A percentile compares a stretch with the other conserved stretches of the same genome.
phyloP scores from a whole-genome alignment of 768 basidiomycete species.

The Megacollybia marginata region DNA sequence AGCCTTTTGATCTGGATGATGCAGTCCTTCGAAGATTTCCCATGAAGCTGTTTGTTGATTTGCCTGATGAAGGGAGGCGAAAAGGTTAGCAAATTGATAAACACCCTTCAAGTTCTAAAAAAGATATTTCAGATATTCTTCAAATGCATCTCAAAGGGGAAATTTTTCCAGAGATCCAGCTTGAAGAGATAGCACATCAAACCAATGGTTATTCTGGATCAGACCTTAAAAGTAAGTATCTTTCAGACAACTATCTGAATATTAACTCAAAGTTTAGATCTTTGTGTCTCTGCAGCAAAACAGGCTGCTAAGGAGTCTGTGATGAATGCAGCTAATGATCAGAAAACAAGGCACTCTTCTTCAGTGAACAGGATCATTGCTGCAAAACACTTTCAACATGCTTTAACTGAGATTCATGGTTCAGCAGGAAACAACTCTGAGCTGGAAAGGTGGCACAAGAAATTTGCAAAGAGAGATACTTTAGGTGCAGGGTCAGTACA shows the following conservation, averaged over 20 bases:
- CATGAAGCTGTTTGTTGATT: not conserved
- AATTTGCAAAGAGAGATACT: too few relatives aligned
- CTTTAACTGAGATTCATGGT: too few relatives aligned
- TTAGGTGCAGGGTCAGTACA: too few relatives aligned
- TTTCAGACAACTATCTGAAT: not conserved
- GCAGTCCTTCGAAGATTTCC: constrained; percentile 2
- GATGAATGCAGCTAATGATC: not conserved
- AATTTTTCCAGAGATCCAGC: not conserved
- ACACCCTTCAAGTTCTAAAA: not conserved
- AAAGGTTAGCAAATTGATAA: not conserved
- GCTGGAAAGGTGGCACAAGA: too few relatives aligned
- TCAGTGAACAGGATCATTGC: too few relatives aligned
- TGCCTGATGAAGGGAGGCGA: not conserved
- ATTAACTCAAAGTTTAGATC: not conserved
- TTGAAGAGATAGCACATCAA: not conserved
- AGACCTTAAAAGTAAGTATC: not conserved
- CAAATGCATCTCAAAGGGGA: not conserved
- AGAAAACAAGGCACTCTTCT: too few relatives aligned
- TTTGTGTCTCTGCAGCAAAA: not conserved
- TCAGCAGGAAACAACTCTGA: too few relatives aligned
- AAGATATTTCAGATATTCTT: not conserved
- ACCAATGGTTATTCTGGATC: constrained; percentile 1
- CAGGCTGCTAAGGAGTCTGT: not conserved
- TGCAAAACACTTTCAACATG: too few relatives aligned
- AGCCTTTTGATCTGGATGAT: constrained; percentile 1